Evolutionary conservation across 768 basidiomycete species (phyloP).

Genomic region (Boletus reticulatus): DNA sequence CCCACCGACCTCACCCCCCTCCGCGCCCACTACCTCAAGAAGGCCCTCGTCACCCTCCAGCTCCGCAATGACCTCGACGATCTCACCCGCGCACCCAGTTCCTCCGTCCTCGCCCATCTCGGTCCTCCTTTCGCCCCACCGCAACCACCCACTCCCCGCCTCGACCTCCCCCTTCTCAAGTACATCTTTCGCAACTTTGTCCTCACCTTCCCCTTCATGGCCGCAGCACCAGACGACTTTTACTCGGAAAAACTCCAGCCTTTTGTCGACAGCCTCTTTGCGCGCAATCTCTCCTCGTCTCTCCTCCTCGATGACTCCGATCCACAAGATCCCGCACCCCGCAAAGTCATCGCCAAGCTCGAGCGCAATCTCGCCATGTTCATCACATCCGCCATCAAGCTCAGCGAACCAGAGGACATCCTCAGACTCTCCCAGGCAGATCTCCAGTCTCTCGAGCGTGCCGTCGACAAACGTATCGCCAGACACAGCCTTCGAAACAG

Average conservation of each 20-base stretch:
- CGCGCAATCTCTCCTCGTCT: slow-evolving; percentile 67
- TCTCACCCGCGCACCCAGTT: slow-evolving; percentile 48
- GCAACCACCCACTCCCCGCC: slow-evolving; percentile 50
- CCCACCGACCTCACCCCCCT: slow-evolving; percentile 63
- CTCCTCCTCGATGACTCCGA: slow-evolving; percentile 52
- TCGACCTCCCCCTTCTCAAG: slow-evolving; percentile 84
- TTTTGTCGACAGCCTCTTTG: slow-evolving; percentile 78
- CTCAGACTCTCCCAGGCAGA: slow-evolving; percentile 87
- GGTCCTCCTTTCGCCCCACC: slow-evolving; percentile 83
- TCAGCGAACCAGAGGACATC: slow-evolving; percentile 83
- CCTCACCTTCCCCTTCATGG: slow-evolving; percentile 93
- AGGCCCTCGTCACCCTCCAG: slow-evolving; percentile 86
- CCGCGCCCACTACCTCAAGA: slow-evolving; percentile 98
- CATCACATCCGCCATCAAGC: slow-evolving; percentile 76
- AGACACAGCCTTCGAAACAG: slow-evolving; percentile 46
- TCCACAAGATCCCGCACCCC: slow-evolving; percentile 55
- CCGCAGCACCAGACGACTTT: slow-evolving; percentile 84
- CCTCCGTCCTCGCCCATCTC: slow-evolving; percentile 79
- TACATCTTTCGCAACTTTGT: slow-evolving; percentile 93
- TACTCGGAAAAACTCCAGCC: slow-evolving; percentile 95
- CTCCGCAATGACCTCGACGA: slow-evolving; percentile 74
- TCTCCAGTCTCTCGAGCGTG: slow-evolving; percentile 69
- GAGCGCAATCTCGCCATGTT: slow-evolving; percentile 87
- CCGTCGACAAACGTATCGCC: slow-evolving; percentile 63
- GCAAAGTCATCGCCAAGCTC: slow-evolving; percentile 69